Base-by-base conservation (phyloP, 2,329 filamentous ascomycete species). In the Trichoderma aggressivum region DNA sequence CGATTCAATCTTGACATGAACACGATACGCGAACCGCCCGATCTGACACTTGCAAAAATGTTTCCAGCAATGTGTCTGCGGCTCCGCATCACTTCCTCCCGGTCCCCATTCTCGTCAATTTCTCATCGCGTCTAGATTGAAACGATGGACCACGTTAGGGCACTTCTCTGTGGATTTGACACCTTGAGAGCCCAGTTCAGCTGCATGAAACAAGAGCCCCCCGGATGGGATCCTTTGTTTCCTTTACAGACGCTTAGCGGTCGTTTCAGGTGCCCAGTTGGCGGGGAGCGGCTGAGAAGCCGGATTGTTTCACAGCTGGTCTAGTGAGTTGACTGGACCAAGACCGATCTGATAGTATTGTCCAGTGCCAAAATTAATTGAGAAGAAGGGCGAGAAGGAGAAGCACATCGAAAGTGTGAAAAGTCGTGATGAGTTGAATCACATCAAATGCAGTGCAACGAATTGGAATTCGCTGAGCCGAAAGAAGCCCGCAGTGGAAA, bases 401-500 rank as follows among this genome's bases (percentile, higher is more conserved):
- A 32, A 50, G 11, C 26, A 21, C 8, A 21, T 50, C 10, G 21
- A 12, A 39, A 43, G 3, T 4, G n/a, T 21, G 8, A 8, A 50
- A 14, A 50, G 47, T 53, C 47, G 47, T 53, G 47, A 32, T 24
- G 16, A 50, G 30, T 8, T n/a, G n/a, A n/a, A n/a, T n/a, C n/a
- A n/a, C n/a, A n/a, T 16, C 39, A 43, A n/a, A n/a, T 43, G 39
- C 18, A 10, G 18, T 43, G 39, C 21, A 26, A 56, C 16, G n/a
- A 24, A 50, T 28, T 11, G 26, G 24, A 21, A 39, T 18, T 36
- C 24, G 66, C 56, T 70, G 58, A 70, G 68, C 68, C 61, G 50
- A 64, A 70, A 65, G 50, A 59, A 59, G 61, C 34, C 58, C 61
- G 47, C 61, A 70, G 68, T 64, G 68, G 68, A 28, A 68, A 60